Base-by-base conservation (phyloP, 768 basidiomycete genomes). In the Mycena metata region DNA sequence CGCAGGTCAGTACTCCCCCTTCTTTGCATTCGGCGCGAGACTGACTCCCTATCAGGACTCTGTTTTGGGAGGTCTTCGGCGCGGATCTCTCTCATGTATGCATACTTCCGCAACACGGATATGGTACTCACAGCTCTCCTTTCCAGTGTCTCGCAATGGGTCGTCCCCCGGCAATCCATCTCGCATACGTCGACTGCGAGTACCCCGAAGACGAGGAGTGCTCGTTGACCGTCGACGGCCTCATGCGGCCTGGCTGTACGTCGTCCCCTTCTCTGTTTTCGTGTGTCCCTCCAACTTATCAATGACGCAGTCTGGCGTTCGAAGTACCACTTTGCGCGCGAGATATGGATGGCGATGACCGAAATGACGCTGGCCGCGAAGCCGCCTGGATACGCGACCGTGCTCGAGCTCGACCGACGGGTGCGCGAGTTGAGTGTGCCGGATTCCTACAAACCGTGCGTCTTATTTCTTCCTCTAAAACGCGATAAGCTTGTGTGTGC, bases 131-230 rank as follows among this genome's bases (percentile, higher is more conserved):
- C 23, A 13, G 45, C 46, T 16, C 17, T 16, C 2, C 46, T 51
- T n/a, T 6, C 16, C 59, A 83, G 81, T 79, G 79, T 55, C 74
- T 83, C 41, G 79, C 80, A 1, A 74, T 83, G 24, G 83, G 83
- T 11, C 79, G 83, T 19, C 83, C 83, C 5, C 80, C 82, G 9
- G 74, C 82, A 3, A 75, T 83, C 23, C 75, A 79, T n/a, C 72
- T 78, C 10, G 72, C 75, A 19, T 81, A 80, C 50, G 79, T 83
- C 24, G 84, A 85, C 64, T 83, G 83, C 73, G 80, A 81, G 56
- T 84, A 86, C 54, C 89, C 90, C 0, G 74, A 78, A 7, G 88
- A 90, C 68, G 86, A 89, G 58, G 88, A 89, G 70, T 81, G 81
- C 4, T 79, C 80, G 0, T 55, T 85, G 23, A 81, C 76, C 51